Evolutionary conservation across 345 rosid genomes (phyloP).

Genomic region (Raphanus raphanistrum): DNA sequence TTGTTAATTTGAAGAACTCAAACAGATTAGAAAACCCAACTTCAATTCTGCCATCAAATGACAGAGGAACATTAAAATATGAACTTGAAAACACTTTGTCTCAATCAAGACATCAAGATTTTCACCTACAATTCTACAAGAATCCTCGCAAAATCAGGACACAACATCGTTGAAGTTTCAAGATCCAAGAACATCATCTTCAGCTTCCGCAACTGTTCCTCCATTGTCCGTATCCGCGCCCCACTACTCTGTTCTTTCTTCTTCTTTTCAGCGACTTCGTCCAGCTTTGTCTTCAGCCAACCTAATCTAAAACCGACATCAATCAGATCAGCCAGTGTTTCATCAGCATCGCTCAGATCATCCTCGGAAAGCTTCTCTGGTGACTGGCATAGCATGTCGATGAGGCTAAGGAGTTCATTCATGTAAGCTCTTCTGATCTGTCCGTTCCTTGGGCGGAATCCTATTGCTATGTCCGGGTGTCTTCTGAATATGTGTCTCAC

Average conservation of each 20-base stretch:
- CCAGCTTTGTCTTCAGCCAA: conserved; percentile 23
- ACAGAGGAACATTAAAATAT: neutral
- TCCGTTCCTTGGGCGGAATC: conserved; percentile 18
- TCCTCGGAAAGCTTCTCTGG: conserved; percentile 19
- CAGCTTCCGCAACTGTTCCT: conserved; percentile 14
- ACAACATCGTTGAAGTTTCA: neutral
- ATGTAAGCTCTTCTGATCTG: conserved; percentile 13
- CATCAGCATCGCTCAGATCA: conserved; percentile 20
- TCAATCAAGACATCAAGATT: neutral
- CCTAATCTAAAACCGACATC: conserved; percentile 24
- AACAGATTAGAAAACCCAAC: neutral
- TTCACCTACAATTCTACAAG: neutral
- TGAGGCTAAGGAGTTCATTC: conserved; percentile 14
- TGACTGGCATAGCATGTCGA: conserved; percentile 15
- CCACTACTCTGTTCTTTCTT: neutral
- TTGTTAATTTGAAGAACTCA: neutral
- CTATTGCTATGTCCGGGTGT: conserved; percentile 24
- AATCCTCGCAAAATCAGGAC: neutral
- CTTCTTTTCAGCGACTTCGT: conserved; percentile 6
- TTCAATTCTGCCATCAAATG: neutral
- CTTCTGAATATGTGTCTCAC: conserved; percentile 17
- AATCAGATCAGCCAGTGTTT: conserved; percentile 21
- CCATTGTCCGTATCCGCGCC: neutral
- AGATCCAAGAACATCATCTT: conserved; percentile 12
- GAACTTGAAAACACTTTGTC: neutral